Conservation (phyloP, 345 rosid genomes). For the Capsella bursapastoris region DNA sequence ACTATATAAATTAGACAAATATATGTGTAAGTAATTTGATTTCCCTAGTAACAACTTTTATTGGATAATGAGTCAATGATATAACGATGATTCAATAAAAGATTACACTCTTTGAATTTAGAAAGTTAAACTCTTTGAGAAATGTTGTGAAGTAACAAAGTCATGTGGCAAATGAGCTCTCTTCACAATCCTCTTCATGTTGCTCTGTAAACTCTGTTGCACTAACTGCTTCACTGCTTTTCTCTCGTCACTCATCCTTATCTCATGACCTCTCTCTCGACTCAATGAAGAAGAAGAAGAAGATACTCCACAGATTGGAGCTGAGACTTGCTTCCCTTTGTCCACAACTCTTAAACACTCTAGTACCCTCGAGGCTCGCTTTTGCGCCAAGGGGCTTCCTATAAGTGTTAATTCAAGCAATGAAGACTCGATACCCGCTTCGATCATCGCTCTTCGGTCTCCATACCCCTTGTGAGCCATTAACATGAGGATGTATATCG, state of each 20-base stretch:
- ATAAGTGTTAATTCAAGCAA: conserved; percentile 86
- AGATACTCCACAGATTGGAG: conserved; percentile 73
- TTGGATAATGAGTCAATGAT: conserved; percentile 1
- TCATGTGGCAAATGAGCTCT: conserved; percentile 92
- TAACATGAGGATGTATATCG: conserved; percentile 77
- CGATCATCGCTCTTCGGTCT: conserved; percentile 82
- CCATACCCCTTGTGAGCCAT: conserved; percentile 88
- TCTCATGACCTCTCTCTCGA: conserved; percentile 53
- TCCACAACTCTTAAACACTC: conserved; percentile 69
- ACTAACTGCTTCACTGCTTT: conserved; percentile 89
- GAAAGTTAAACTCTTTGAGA: conserved; percentile 88
- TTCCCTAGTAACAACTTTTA: not conserved
- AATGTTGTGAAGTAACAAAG: conserved; percentile 82
- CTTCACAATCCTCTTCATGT: conserved; percentile 88
- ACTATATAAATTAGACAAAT: too few relatives aligned
- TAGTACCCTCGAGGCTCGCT: conserved; percentile 86
- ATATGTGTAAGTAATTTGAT: too few relatives aligned
- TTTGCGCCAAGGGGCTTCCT: conserved; percentile 82
- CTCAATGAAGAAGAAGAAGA: conserved; percentile 45
- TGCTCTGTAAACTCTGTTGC: conserved; percentile 89
- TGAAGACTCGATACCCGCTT: conserved; percentile 78
- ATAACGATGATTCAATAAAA: not conserved
- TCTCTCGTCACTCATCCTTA: conserved; percentile 79
- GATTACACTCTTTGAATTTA: conserved; percentile 36
- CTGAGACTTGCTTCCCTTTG: conserved; percentile 92